A percentile compares a stretch with the other conserved stretches of the same genome.
Evolutionary conservation across 2,329 filamentous ascomycete genomes (phyloP).

Genomic region (Pseudogymnoascus sp.): DNA sequence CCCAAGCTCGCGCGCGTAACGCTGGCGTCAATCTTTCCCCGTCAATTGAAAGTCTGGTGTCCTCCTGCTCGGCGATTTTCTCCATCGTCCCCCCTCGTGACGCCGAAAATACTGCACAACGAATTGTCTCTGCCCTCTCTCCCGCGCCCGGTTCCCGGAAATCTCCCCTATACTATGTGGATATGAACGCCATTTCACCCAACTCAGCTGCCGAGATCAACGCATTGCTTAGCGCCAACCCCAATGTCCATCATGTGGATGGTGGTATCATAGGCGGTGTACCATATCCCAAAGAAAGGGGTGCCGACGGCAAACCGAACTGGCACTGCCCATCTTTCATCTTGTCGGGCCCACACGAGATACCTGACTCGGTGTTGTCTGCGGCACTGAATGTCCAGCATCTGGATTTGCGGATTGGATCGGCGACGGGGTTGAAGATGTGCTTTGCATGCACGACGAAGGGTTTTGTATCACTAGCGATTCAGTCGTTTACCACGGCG

Average conservation of each 20-base stretch:
- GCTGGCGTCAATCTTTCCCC: neutral
- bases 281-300: slow-evolving; percentile 30
- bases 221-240: slow-evolving; percentile 33
- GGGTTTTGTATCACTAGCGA: slow-evolving; percentile 55
- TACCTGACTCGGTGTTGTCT: slow-evolving; percentile 26
- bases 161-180: slow-evolving; percentile 47
- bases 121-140: slow-evolving; percentile 44
- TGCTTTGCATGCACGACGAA: slow-evolving; percentile 53
- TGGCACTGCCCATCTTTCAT: neutral
- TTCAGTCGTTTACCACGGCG: slow-evolving; percentile 61
- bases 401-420: slow-evolving; percentile 39
- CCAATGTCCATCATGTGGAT: slow-evolving; percentile 43
- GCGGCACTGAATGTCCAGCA: slow-evolving; percentile 40
- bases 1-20: neutral
- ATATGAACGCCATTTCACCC: slow-evolving; percentile 59
- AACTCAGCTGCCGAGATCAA: slow-evolving; percentile 39
- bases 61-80: slow-evolving; percentile 34
- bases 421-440: slow-evolving; percentile 52
- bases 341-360: slow-evolving; percentile 33
- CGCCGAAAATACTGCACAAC: slow-evolving; percentile 49
- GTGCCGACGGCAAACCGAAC: slow-evolving; percentile 9
- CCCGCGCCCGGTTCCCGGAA: slow-evolving; percentile 18
- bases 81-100: slow-evolving; percentile 60
- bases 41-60: slow-evolving; percentile 1
- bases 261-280: slow-evolving; percentile 50